Conservation (phyloP, 2,329 filamentous ascomycete genomes). For the Ceratocystis eucalypticola region DNA sequence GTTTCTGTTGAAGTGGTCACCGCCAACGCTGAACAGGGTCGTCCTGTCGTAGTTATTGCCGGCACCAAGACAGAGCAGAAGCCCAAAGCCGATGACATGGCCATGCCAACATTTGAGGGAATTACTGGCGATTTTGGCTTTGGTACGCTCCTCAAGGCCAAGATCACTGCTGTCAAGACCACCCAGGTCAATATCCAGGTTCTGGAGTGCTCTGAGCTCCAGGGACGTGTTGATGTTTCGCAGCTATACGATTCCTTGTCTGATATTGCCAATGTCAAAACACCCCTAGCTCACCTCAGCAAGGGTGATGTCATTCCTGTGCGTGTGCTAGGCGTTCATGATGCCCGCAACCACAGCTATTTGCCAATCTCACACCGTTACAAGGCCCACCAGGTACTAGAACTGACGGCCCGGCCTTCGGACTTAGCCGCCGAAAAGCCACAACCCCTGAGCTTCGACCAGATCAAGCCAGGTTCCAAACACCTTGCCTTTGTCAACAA, state of each 20-base stretch:
- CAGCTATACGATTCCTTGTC: constrained; percentile 83
- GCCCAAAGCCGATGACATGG: constrained; percentile 23
- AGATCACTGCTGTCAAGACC: constrained; percentile 69
- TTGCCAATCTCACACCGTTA: constrained; percentile 80
- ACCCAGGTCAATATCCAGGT: constrained; percentile 88
- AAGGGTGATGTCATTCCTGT: constrained; percentile 58
- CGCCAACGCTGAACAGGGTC: constrained; percentile 53
- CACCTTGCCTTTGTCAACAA: constrained; percentile 88
- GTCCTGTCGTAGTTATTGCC: constrained; percentile 45
- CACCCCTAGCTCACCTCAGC: constrained; percentile 49
- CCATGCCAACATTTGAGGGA: constrained; percentile 15
- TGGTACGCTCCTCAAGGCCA: constrained; percentile 62
- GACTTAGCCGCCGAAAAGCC: constrained; percentile 38
- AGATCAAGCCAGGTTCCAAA: constrained; percentile 56
- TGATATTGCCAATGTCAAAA: constrained; percentile 68
- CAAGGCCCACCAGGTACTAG: constrained; percentile 66
- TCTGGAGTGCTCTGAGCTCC: constrained; percentile 57
- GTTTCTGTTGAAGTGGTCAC: constrained; percentile 59
- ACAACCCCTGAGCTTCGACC: constrained; percentile 52
- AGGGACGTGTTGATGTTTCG: constrained; percentile 86
- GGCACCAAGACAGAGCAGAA: constrained; percentile 36
- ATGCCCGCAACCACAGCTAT: constrained; percentile 81
- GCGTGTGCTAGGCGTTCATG: constrained; percentile 73
- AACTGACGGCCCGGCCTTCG: constrained; percentile 69
- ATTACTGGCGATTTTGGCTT: constrained; percentile 57